Conservation (phyloP, 2,329 filamentous ascomycete genomes). For the Daldinia sp. region DNA sequence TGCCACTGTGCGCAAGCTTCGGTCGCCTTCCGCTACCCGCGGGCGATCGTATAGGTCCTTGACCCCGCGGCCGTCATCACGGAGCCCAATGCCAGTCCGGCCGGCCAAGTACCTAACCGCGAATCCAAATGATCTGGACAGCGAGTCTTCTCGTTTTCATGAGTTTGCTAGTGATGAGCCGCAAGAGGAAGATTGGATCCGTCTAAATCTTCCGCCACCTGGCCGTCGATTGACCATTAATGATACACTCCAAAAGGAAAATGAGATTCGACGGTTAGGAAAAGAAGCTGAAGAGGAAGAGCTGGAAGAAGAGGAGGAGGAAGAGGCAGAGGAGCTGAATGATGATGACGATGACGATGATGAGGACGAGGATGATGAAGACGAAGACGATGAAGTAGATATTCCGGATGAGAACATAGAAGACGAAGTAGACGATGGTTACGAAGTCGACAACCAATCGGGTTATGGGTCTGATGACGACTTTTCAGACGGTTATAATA, state of each 20-base stretch:
- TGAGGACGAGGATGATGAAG: slow-evolving; percentile 63
- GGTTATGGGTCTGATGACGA: slow-evolving; percentile 71
- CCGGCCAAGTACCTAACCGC: slow-evolving; percentile 64
- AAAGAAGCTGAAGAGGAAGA: slow-evolving; percentile 94
- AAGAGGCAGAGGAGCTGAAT: slow-evolving; percentile 60
- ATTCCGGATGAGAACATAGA: slow-evolving; percentile 62
- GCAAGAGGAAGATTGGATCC: slow-evolving; percentile 92
- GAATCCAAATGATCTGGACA: slow-evolving; percentile 62
- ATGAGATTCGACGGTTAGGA: slow-evolving; percentile 84
- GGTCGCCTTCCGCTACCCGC: slow-evolving; percentile 49
- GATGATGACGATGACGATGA: slow-evolving; percentile 63
- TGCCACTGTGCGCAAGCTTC: slow-evolving; percentile 45
- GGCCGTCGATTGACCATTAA: slow-evolving; percentile 83
- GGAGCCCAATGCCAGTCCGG: slow-evolving; percentile 55
- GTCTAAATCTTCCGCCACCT: slow-evolving; percentile 72
- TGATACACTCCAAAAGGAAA: slow-evolving; percentile 91
- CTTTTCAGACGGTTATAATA: slow-evolving; percentile 77
- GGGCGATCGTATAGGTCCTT: slow-evolving; percentile 46
- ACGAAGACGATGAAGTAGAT: slow-evolving; percentile 64
- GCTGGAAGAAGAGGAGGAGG: slow-evolving; percentile 76
- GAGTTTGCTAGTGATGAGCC: slow-evolving; percentile 89
- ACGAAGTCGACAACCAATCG: slow-evolving; percentile 70
- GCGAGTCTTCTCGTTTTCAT: slow-evolving; percentile 78
- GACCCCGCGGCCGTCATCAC: slow-evolving; percentile 54
- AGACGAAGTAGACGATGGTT: slow-evolving; percentile 63